Evolutionary conservation across 352 stramenopile genomes (phyloP), one percentile per base, ranked within the genome.

Genomic region (Ophiocytium majus): DNA sequence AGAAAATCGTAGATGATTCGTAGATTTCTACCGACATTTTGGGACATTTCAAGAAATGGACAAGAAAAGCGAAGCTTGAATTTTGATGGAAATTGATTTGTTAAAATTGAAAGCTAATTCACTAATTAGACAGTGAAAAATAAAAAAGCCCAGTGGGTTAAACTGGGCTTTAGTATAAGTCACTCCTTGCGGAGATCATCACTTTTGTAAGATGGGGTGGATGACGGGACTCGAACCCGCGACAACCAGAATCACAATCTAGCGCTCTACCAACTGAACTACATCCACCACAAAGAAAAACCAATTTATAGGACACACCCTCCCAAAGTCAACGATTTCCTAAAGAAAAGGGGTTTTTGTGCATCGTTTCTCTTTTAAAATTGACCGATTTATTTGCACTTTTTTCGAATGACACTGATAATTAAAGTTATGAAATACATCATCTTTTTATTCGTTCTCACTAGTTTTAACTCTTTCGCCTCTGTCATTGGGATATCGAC

Each of bases 231-330:
- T 71, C 57, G 57, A 71, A 71, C 57, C 57, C 57, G 28, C 57
- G 57, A 71, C 57, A 71, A 71, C 57, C 57, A 71, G 57, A 71
- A 71, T 71, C 57, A 71, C 57, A 71, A 71, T 71, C 57, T 71
- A 28, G 57, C 57, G 57, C 57, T 71, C 57, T 71, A 71, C 57
- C 57, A 71, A 71, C 57, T 71, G 57, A 71, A 71, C 57, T 71
- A 71, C 57, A 28, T 23, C 57, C 57, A 71, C 57, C 57, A 71
- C 57, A 23, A 28, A 71, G 57, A 71, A 71, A 28, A 23, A 71
- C 19, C 28, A 71, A 71, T 71, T 71, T 71, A 71, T 23, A 28
- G 57, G 57, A 71, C 23, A 71, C 23, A 23, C 57, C 19, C 19
- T 23, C 28, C 57, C 57, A 23, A 71, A 71, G 57, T 71, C 57